phyloP scores from a whole-genome alignment of 331 rosid genomes.

The Rhamnella rubrinervis region DNA sequence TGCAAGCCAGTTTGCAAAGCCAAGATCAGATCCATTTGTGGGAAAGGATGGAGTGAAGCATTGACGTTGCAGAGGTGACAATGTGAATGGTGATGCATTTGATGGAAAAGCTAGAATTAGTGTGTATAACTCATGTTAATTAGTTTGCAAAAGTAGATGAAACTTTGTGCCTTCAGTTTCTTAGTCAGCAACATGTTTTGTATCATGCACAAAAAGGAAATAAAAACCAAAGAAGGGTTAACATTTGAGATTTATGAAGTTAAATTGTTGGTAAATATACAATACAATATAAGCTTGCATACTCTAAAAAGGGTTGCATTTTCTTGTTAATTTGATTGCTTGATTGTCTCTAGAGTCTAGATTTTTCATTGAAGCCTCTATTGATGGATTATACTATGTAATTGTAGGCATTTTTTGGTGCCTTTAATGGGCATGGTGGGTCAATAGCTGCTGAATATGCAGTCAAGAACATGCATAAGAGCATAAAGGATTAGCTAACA shows the following conservation, averaged over 20 bases:
- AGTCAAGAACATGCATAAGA: conserved; percentile 35
- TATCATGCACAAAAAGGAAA: conserved; percentile 5
- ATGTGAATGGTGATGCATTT: too few relatives aligned
- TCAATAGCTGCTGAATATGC: conserved; percentile 50
- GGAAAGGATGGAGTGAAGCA: conserved; percentile 73
- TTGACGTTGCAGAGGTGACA: too few relatives aligned
- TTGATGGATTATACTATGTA: conserved; percentile 14
- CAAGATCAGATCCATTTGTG: conserved; percentile 68
- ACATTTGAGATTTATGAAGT: too few relatives aligned
- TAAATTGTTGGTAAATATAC: too few relatives aligned
- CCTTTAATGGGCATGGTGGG: conserved; percentile 59
- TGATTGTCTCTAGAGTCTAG: background rate
- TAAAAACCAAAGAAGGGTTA: too few relatives aligned
- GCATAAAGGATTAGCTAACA: conserved; percentile 24
- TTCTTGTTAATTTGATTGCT: too few relatives aligned
- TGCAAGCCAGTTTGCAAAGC: conserved; percentile 94
- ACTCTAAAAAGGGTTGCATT: too few relatives aligned
- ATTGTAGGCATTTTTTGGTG: conserved; percentile 51
- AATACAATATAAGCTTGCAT: too few relatives aligned
- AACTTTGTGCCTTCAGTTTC: too few relatives aligned
- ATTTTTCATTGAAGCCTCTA: conserved; percentile 1
- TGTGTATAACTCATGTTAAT: too few relatives aligned
- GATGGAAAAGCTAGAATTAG: too few relatives aligned
- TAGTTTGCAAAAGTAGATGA: background rate
- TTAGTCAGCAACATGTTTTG: background rate